Evolutionary conservation across 108 stramenopile species (phyloP).

Genomic region (Cyclotella baltica): DNA sequence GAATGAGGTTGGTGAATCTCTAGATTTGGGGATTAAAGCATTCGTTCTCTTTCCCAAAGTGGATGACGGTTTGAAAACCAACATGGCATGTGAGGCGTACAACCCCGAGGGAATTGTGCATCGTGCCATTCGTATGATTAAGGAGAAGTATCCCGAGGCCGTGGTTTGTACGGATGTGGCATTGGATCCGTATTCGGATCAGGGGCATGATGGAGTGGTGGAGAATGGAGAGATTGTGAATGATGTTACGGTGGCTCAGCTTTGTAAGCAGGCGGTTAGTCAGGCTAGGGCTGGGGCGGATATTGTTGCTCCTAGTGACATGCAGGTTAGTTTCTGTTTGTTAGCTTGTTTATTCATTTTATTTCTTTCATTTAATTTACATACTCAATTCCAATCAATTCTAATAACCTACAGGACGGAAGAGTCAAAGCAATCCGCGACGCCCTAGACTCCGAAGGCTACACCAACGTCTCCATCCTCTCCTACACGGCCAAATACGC

Average conservation of each 20-base stretch:
- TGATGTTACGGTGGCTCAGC: conserved; percentile 96
- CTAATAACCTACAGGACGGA: conserved; percentile 81
- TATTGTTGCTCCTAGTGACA: conserved; percentile 96
- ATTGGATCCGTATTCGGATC: conserved; percentile 97
- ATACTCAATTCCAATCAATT: not conserved
- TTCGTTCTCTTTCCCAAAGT: conserved; percentile 98
- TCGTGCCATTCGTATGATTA: conserved; percentile 95
- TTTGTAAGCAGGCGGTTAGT: conserved; percentile 96
- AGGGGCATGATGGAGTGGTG: conserved; percentile 99
- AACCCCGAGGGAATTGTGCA: conserved; percentile 97
- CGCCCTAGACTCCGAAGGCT: conserved; percentile 98
- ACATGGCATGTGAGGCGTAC: conserved; percentile 95
- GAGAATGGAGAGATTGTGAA: conserved; percentile 96
- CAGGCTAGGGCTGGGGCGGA: conserved; percentile 97
- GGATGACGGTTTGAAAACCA: conserved; percentile 94
- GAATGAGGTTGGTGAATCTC: conserved; percentile 90
- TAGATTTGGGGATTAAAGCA: conserved; percentile 87
- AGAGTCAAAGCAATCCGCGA: conserved; percentile 97
- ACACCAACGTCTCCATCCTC: conserved; percentile 97
- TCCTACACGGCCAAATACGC: conserved; percentile 99
- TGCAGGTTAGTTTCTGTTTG: conserved; percentile 76
- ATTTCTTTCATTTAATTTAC: not conserved
- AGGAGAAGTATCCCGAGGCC: conserved; percentile 89
- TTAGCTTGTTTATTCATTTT: not conserved
- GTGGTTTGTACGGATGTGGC: conserved; percentile 97